Evolutionary conservation across 495 filamentous ascomycete species (phyloP), one percentile per base, ranked within the genome.

Genomic region (Penicillium manginii): DNA sequence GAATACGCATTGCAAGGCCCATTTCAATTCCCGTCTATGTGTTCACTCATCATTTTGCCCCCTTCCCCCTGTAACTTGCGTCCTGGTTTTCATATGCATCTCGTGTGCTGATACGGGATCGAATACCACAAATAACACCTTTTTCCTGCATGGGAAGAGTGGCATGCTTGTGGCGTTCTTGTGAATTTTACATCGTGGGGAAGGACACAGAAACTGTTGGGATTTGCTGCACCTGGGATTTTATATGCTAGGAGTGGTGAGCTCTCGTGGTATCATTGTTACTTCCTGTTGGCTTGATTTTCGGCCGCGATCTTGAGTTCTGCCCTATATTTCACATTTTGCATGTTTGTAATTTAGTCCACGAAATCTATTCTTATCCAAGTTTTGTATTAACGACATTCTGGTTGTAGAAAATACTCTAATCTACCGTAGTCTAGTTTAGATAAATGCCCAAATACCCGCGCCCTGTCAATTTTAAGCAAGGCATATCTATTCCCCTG

Each of bases 11-110:
- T 35, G 8, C 39, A 21, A 17, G 22, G 3, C 23, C 35, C 64
- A 63, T 52, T 64, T 57, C 59, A 55, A 53, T 59, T 60, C 65
- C 61, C 52, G 48, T 60, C 58, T 61, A 50, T 72, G 70, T 72
- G 63, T 68, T 73, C 67, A 67, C 58, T 18, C 49, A 61, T 37
- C 26, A 48, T 60, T 68, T 62, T 43, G 8, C 40, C 17, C 40
- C 42, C 58, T 65, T 43, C 52, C 26, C 46, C 47, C 49, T 59
- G 49, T 58, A 57, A 59, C 37, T 49, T 55, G 40, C 31, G 31
- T 51, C 50, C 31, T 26, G 47, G 26, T 49, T 49, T 22, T 15
- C 22, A 52, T 23, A n/a, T 49, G 46, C 46, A 43, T 43, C 8
- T 43, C 17, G 17, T 43, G 40, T 17, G 40, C 15, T 43, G 17